Evolutionary conservation across 106 monocot genomes (phyloP).

Genomic region (Vanilla planifolia): DNA sequence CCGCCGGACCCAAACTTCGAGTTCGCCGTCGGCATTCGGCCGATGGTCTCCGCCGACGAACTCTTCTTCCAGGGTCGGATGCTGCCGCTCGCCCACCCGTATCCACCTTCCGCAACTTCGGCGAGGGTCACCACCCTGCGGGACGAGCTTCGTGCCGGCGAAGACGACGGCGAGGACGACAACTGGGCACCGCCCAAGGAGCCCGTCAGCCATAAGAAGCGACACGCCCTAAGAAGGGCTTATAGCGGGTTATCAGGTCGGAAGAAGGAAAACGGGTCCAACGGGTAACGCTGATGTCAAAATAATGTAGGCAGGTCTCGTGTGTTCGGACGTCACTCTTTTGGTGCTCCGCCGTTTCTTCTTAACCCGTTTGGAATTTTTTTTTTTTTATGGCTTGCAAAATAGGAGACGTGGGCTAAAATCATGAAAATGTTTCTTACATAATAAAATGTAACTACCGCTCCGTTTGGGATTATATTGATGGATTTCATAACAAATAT

Average conservation of each 20-base stretch:
- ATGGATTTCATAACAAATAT: too few relatives aligned
- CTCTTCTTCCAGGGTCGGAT: slow-evolving; percentile 53
- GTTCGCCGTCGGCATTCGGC: slow-evolving; percentile 38
- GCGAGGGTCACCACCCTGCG: slow-evolving; percentile 25
- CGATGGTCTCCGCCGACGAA: slow-evolving; percentile 57
- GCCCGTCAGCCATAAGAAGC: slow-evolving; percentile 23
- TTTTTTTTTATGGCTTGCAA: too few relatives aligned
- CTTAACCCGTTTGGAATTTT: too few relatives aligned
- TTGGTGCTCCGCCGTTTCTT: too few relatives aligned
- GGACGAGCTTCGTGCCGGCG: slow-evolving; percentile 29
- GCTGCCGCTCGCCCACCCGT: slow-evolving; percentile 26
- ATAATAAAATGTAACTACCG: too few relatives aligned
- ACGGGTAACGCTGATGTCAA: too few relatives aligned
- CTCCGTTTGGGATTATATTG: too few relatives aligned
- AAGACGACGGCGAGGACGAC: not conserved
- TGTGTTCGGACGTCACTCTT: too few relatives aligned
- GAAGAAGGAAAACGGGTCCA: not conserved
- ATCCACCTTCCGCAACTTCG: not conserved
- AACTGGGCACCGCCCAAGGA: not conserved
- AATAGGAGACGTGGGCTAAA: too few relatives aligned
- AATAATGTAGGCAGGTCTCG: too few relatives aligned
- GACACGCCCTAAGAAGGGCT: slow-evolving; percentile 19
- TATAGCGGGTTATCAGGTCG: slow-evolving; percentile 4
- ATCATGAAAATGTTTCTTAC: too few relatives aligned
- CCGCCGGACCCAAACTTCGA: slow-evolving; percentile 38